Base-by-base conservation (phyloP, 768 basidiomycete species). In the Pleurotus citrinopileatus region DNA sequence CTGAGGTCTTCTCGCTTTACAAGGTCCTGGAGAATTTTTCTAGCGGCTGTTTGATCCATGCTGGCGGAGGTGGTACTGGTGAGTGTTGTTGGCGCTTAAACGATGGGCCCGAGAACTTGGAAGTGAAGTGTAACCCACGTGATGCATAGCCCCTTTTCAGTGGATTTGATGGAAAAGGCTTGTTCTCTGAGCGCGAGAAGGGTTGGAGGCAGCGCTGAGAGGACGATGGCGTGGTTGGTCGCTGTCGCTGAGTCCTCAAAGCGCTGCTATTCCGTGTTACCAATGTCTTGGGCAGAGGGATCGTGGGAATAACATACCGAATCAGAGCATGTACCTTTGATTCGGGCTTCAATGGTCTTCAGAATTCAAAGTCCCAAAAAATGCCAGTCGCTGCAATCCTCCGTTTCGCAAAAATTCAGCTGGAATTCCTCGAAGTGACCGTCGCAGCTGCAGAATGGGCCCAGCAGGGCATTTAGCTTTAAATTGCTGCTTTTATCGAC, bases 11-110 rank as follows among this genome's bases (percentile, higher is more conserved):
- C 84, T 43, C 82, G 80, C 58, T 81, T 86, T 65, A 83, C 78
- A 63, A 96, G 85, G 27, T 87, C 86, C 60, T 82, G 81, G 12
- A 96, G 83, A 27, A 80, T 77, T 59, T 84, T 86, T 66, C 83
- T 89, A 23, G 85, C 84, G 37, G 80, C 75, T 7, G 69, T 69
- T 67, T 91, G 89, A 66, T 90, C 84, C 34, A 72, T 61, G 19
- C 17, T 52, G 51, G 51, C 13, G 32, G 42, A 19, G 54, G n/a
- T n/a, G 37, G 58, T 9, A 23, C 23, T 13, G 36, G 25, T 27
- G 23, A 4, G 26, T 32, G 47, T 47, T 10, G 13, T 36, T 54
- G 53, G 26, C 43, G 42, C 27, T 22, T 29, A n/a, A n/a, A 45
- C 19, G 23, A 43, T 25, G 17, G 9, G 40, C 52, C 36, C 54